Conservation (phyloP, 148 eudicot species). For the Chenopodium berlandieri region DNA sequence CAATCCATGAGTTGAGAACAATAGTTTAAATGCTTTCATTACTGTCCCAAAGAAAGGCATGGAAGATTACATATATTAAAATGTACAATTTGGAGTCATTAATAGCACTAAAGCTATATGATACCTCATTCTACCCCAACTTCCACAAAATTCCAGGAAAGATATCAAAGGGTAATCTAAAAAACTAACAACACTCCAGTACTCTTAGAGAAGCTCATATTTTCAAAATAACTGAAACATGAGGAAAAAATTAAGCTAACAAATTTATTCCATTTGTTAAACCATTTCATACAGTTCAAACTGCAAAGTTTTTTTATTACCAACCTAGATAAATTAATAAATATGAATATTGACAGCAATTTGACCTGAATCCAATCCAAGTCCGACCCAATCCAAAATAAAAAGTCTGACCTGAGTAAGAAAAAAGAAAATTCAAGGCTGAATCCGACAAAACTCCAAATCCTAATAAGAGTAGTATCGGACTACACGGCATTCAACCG, state of each 20-base stretch:
- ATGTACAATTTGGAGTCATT: neutral
- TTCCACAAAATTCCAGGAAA: neutral
- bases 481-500: no score
- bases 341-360: neutral
- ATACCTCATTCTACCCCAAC: neutral
- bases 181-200: neutral
- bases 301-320: neutral
- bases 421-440: no score
- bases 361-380: no score
- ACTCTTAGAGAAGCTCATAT: neutral
- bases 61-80: neutral
- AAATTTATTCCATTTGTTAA: no score
- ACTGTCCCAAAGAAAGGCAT: neutral
- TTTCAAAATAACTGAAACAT: neutral
- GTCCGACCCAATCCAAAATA: no score
- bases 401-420: no score
- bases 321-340: neutral
- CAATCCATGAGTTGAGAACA: neutral
- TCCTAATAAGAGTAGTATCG: no score
- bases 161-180: neutral
- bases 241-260: neutral
- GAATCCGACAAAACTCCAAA: no score
- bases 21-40: neutral
- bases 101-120: neutral
- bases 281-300: neutral